Conservation (phyloP, 1,284 basidiomycete species). For the Ceratobasidium sp. region DNA sequence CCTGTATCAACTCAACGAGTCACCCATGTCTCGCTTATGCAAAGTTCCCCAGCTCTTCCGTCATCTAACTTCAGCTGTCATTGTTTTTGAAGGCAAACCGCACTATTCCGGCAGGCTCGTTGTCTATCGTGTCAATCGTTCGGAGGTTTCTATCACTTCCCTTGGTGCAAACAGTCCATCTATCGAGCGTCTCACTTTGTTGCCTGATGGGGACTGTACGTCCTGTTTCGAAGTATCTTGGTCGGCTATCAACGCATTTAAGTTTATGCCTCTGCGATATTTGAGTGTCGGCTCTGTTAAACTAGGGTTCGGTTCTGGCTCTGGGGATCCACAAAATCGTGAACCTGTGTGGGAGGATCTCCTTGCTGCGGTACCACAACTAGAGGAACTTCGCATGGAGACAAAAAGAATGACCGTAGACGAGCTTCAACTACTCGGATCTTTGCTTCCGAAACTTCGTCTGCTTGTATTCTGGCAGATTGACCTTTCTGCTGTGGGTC, state of each 20-base stretch:
- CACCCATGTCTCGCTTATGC: not conserved
- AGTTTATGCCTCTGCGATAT: not conserved
- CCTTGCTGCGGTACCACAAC: not conserved
- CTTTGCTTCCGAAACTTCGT: not conserved
- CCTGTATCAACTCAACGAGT: not conserved
- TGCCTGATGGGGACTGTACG: not conserved
- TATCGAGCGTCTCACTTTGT: not conserved
- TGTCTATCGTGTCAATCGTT: not conserved
- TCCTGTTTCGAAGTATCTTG: not conserved
- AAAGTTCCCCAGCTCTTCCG: not conserved
- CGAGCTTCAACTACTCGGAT: not conserved
- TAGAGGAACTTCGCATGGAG: not conserved
- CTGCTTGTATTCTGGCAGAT: not conserved
- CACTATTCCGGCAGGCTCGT: not conserved
- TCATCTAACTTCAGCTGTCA: not conserved
- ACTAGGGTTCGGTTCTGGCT: not conserved
- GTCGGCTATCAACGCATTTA: not conserved
- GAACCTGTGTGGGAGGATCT: not conserved
- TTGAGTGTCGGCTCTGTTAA: not conserved
- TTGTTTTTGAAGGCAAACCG: not conserved
- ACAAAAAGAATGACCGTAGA: not conserved
- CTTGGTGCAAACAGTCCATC: not conserved
- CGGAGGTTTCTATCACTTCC: not conserved
- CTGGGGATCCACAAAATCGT: too few relatives aligned
- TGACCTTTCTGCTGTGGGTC: too few relatives aligned